Conservation (phyloP, 2,329 filamentous ascomycete species). For the Diaporthe ampelina region DNA sequence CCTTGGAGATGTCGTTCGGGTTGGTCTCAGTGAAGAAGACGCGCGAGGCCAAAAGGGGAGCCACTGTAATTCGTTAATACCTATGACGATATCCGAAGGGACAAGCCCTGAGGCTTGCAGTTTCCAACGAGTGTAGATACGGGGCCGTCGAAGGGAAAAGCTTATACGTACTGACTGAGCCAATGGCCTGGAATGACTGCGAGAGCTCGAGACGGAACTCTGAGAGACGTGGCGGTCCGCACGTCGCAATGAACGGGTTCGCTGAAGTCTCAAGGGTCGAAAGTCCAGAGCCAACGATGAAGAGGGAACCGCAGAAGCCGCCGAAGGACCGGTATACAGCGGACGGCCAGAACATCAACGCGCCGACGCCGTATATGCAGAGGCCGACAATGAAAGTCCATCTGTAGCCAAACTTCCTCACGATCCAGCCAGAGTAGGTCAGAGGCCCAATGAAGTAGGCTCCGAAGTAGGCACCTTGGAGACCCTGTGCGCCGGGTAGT, state of each 20-base stretch:
- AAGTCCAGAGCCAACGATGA: conserved; percentile 79
- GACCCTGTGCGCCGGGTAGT: conserved; percentile 32
- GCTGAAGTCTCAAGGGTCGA: conserved; percentile 81
- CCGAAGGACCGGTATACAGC: conserved; percentile 75
- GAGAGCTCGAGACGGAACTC: conserved; percentile 81
- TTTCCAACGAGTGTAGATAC: background rate
- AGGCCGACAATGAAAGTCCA: conserved; percentile 76
- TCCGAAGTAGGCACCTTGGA: conserved; percentile 53
- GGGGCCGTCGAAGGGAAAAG: background rate
- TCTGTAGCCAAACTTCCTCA: conserved; percentile 73
- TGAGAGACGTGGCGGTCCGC: conserved; percentile 74
- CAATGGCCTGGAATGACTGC: conserved; percentile 81
- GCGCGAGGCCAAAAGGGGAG: conserved; percentile 77
- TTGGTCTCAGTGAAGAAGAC: conserved; percentile 76
- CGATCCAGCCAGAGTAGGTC: conserved; percentile 73
- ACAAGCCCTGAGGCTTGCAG: no score
- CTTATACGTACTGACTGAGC: conserved; percentile 64
- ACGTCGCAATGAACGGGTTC: conserved; percentile 74
- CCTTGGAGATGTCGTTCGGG: conserved; percentile 70
- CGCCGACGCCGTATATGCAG: conserved; percentile 72
- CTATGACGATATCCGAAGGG: no score
- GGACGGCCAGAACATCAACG: conserved; percentile 65
- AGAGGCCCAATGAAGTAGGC: conserved; percentile 74
- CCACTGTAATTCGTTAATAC: conserved; percentile 54
- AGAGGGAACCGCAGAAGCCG: conserved; percentile 79